Evolutionary conservation across 1,284 basidiomycete species (phyloP).

Genomic region (Somion occarium): DNA sequence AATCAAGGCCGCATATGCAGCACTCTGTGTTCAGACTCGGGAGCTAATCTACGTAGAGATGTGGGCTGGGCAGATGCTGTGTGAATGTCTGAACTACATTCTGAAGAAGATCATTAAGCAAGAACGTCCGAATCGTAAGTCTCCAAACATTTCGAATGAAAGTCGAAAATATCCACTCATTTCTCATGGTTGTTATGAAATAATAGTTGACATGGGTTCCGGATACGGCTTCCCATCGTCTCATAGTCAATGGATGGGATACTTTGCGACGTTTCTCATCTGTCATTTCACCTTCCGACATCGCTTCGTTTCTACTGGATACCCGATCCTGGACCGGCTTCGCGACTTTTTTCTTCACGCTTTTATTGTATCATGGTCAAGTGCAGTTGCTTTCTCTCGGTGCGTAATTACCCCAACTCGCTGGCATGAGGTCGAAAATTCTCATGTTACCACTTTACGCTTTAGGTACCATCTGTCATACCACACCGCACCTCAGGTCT

Average conservation of each 20-base stretch:
- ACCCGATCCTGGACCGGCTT: constrained; percentile 40
- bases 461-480: constrained; percentile 68
- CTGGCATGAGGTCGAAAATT: background rate
- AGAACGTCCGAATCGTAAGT: constrained; percentile 63
- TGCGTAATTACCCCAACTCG: constrained; percentile 24
- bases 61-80: constrained; percentile 76
- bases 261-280: constrained; percentile 74
- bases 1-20: constrained; percentile 73
- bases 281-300: constrained; percentile 73
- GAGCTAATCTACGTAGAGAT: constrained; percentile 77
- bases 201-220: constrained; percentile 52
- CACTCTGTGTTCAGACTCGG: constrained; percentile 69
- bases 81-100: constrained; percentile 68
- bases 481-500: constrained; percentile 66
- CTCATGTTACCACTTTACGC: background rate
- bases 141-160: too few relatives aligned
- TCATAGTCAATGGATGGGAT: constrained; percentile 87
- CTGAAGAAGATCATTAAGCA: constrained; percentile 69
- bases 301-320: constrained; percentile 54
- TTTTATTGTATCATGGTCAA: constrained; percentile 50
- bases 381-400: constrained; percentile 77
- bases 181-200: too few relatives aligned
- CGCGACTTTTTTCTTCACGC: constrained; percentile 46
- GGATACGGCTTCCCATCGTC: constrained; percentile 89
- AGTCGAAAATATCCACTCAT: too few relatives aligned